Evolutionary conservation across 129 eudicot species (phyloP).

Genomic region (Centaurea solstitialis): DNA sequence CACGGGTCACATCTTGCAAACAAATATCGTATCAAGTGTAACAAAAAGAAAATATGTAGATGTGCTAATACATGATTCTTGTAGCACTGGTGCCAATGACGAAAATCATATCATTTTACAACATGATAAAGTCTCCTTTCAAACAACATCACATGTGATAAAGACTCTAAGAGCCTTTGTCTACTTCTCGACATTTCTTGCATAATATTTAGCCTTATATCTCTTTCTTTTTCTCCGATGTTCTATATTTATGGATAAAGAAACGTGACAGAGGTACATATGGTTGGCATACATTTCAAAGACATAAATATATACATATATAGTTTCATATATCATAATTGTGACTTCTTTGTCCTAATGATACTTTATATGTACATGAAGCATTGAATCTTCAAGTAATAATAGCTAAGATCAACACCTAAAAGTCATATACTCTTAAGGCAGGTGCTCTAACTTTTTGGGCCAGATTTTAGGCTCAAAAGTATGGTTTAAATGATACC

Average conservation of each 20-base stretch:
- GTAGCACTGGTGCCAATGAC: neutral
- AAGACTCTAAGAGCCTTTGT: neutral
- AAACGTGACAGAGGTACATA: neutral
- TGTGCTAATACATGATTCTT: neutral
- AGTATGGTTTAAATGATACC: conserved; percentile 27
- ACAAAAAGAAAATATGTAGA: neutral
- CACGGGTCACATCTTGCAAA: neutral
- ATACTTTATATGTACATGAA: neutral
- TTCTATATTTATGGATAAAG: neutral
- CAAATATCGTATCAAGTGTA: neutral
- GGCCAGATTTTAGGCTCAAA: neutral
- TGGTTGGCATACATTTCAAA: neutral
- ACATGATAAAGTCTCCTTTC: neutral
- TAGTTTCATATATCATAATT: neutral
- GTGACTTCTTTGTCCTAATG: neutral
- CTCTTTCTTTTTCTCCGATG: neutral
- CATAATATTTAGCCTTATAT: neutral
- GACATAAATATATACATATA: neutral
- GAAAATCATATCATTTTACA: neutral
- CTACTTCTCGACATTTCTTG: neutral
- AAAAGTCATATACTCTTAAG: neutral
- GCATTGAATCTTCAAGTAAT: neutral
- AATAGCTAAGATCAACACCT: neutral
- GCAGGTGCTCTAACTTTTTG: neutral
- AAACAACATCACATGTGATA: neutral